Conservation (phyloP, 2,329 filamentous ascomycete genomes). For the Annulohypoxylon truncatum region DNA sequence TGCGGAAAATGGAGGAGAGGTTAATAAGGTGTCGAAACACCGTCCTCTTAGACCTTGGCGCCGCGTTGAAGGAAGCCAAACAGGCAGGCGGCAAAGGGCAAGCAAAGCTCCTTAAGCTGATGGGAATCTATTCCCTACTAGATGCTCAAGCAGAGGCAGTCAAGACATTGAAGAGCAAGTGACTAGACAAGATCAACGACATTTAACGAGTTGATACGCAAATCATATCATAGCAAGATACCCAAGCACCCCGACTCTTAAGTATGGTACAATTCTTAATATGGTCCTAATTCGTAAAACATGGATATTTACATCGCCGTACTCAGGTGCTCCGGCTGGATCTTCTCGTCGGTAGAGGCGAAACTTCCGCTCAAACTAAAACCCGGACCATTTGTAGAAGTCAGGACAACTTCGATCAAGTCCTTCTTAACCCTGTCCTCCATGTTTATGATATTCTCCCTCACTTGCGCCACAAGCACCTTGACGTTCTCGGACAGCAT, state of each 20-base stretch:
- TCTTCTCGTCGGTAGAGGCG: slow-evolving; percentile 67
- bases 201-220: not conserved
- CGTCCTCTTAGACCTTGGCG: slow-evolving; percentile 65
- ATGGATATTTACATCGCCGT: slow-evolving; percentile 62
- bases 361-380: slow-evolving; percentile 88
- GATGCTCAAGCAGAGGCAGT: slow-evolving; percentile 65
- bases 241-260: slow-evolving; percentile 32
- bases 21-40: slow-evolving; percentile 66
- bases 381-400: slow-evolving; percentile 87
- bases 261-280: slow-evolving; percentile 34
- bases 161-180: slow-evolving; percentile 58
- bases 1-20: slow-evolving; percentile 64
- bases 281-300: slow-evolving; percentile 8
- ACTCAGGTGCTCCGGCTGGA: slow-evolving; percentile 65
- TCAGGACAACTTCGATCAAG: slow-evolving; percentile 81
- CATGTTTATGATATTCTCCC: slow-evolving; percentile 77
- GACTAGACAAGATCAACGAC: slow-evolving; percentile 2
- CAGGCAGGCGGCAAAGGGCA: slow-evolving; percentile 58
- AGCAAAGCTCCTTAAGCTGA: slow-evolving; percentile 61
- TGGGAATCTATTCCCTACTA: slow-evolving; percentile 65
- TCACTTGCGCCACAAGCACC: slow-evolving; percentile 78
- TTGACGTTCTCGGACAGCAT: slow-evolving; percentile 88
- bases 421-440: slow-evolving; percentile 76
- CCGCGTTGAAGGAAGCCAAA: slow-evolving; percentile 58
- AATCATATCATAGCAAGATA: slow-evolving; percentile 35